Percentiles rank a stretch among this genome's conserved stretches.
These are phyloP conservation scores for Geranium rotundifolium DNA, from an alignment of 345 rosid species.

Conservation along the genomic window DNA sequence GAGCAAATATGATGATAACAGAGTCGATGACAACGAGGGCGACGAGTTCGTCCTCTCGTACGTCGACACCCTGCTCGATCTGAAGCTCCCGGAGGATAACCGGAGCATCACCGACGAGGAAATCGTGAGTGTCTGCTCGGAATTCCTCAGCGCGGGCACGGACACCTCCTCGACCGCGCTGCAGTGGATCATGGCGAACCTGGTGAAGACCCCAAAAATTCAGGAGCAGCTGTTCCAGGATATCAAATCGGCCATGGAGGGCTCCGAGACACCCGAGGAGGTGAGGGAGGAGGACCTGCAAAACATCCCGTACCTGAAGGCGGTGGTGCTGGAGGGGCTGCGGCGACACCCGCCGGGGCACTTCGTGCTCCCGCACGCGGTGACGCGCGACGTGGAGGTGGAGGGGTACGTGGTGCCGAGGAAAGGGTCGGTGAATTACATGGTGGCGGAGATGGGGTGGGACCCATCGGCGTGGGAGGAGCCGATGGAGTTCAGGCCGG, in stretches of 20 bases:
- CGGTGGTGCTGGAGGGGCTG: neutral
- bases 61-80: neutral
- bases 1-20: neutral
- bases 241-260: neutral
- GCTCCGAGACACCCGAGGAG: neutral
- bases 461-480: neutral
- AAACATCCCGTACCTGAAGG: neutral
- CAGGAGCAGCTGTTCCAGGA: neutral
- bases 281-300: neutral
- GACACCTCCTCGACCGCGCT: neutral
- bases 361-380: neutral
- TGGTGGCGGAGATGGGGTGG: conserved; percentile 1
- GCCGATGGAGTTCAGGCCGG: neutral
- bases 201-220: neutral
- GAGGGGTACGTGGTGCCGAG: neutral
- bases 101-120: neutral
- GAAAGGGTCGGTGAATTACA: neutral
- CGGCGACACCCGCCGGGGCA: neutral
- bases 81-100: neutral
- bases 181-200: neutral
- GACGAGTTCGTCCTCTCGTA: neutral
- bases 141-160: neutral
- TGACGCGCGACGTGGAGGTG: neutral
- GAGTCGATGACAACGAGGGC: no score
- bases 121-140: neutral